A percentile compares a stretch with the other conserved stretches of the same genome.
These are phyloP conservation scores for Boletellus ananas DNA, from an alignment of 768 basidiomycete species.

Conservation along the genomic window DNA sequence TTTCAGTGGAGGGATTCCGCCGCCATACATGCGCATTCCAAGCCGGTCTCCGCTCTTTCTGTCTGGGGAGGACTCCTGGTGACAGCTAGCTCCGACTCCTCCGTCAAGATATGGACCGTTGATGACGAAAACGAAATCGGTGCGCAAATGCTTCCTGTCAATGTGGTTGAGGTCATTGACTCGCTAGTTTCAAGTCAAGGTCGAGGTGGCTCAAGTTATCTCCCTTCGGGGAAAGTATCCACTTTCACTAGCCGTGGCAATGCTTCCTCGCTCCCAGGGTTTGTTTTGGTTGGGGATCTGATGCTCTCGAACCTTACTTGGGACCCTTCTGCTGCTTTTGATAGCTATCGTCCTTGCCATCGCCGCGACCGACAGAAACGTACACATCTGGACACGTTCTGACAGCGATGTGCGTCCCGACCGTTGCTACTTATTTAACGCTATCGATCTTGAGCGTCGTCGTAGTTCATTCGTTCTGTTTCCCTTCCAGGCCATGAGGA, in stretches of 20 bases:
- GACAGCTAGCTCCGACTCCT: slow-evolving; percentile 82
- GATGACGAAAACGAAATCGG: slow-evolving; percentile 25
- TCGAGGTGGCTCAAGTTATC: slow-evolving; percentile 54
- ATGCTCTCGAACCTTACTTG: background rate
- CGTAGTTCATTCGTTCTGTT: slow-evolving; percentile 58
- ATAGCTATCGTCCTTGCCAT: slow-evolving; percentile 72
- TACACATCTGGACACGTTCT: slow-evolving; percentile 74
- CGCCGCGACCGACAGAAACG: slow-evolving; percentile 72
- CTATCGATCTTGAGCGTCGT: background rate
- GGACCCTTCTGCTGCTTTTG: background rate
- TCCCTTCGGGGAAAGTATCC: slow-evolving; percentile 69
- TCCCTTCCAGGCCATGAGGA: slow-evolving; percentile 86
- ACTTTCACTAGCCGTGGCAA: slow-evolving; percentile 58
- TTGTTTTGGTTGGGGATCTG: slow-evolving; percentile 11
- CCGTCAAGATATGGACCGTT: slow-evolving; percentile 71
- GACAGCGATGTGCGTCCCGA: slow-evolving; percentile 45
- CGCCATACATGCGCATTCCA: slow-evolving; percentile 56
- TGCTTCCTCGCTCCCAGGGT: slow-evolving; percentile 71
- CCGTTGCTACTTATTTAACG: slow-evolving; percentile 1
- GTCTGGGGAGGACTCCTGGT: slow-evolving; percentile 48
- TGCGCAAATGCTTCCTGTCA: slow-evolving; percentile 13
- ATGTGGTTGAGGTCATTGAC: slow-evolving; percentile 3
- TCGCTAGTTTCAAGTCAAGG: slow-evolving; percentile 26
- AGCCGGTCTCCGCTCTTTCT: slow-evolving; percentile 67
- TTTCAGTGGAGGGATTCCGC: slow-evolving; percentile 55